Evolutionary conservation across 1,284 basidiomycete species (phyloP).

Genomic region (Pseudozyma hubeiensis): DNA sequence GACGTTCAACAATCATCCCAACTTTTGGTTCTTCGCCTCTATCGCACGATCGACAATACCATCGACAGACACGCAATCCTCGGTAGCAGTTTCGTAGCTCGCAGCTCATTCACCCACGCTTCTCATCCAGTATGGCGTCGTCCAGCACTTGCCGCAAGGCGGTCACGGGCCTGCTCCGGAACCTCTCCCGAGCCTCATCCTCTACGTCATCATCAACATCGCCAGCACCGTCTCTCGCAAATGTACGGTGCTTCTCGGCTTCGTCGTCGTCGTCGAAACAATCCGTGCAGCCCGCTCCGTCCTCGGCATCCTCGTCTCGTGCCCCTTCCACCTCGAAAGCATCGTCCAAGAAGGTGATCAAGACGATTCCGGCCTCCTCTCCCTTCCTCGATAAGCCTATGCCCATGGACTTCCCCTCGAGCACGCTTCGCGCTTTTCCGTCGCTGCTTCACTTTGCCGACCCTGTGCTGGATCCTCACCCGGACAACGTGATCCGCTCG

Average conservation of each 20-base stretch:
- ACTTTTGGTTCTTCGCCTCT: no score
- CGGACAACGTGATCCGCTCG: conserved; percentile 44
- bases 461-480: conserved; percentile 65
- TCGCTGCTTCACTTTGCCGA: conserved; percentile 63
- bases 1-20: no score
- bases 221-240: conserved; percentile 2
- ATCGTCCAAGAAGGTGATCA: conserved; percentile 7
- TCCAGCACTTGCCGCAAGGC: conserved; percentile 20
- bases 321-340: conserved; percentile 3
- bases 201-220: conserved; percentile 22
- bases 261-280: conserved; percentile 13
- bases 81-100: no score
- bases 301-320: conserved; percentile 11
- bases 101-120: background rate
- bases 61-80: no score
- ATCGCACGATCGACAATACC: no score
- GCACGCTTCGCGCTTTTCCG: conserved; percentile 55
- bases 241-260: conserved; percentile 21
- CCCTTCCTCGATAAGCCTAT: conserved; percentile 56
- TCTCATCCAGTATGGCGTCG: conserved; percentile 20
- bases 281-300: conserved; percentile 1
- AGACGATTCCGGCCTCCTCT: conserved; percentile 31
- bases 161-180: conserved; percentile 28
- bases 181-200: conserved; percentile 19
- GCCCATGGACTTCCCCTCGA: conserved; percentile 49